phyloP scores from a whole-genome alignment of 2,329 filamentous ascomycete species.

The Emmonsia crescens region DNA sequence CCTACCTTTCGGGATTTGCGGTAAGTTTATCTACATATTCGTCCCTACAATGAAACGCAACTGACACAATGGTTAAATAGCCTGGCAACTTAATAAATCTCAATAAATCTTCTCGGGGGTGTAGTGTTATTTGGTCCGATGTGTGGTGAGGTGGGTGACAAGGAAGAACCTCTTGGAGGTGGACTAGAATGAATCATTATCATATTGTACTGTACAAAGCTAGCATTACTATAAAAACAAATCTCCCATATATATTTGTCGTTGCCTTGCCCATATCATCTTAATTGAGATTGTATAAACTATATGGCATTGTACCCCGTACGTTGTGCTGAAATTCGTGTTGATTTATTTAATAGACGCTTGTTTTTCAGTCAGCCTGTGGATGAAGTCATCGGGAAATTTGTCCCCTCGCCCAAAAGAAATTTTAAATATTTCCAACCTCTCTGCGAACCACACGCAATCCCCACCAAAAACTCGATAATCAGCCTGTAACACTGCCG shows the following conservation, averaged over 20 bases:
- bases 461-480: slow-evolving; percentile 5
- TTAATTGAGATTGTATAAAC: background rate
- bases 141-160: background rate
- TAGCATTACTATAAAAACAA: slow-evolving; percentile 17
- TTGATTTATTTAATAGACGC: slow-evolving; percentile 3
- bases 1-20: slow-evolving; percentile 51
- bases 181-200: background rate
- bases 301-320: background rate
- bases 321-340: background rate
- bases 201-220: slow-evolving; percentile 23
- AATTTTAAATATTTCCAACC: slow-evolving; percentile 13
- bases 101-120: slow-evolving; percentile 20
- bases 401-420: background rate
- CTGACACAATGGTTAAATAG: slow-evolving; percentile 32
- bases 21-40: slow-evolving; percentile 35
- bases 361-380: slow-evolving; percentile 23
- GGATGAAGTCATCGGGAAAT: slow-evolving; percentile 34
- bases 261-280: background rate
- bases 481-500: background rate
- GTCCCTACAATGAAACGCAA: background rate
- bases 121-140: background rate
- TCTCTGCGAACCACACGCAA: background rate
- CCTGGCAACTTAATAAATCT: slow-evolving; percentile 60
- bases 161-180: background rate
- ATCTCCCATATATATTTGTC: background rate